Base-by-base conservation (phyloP, 1,284 basidiomycete species). In the Jaminaea rosea region DNA sequence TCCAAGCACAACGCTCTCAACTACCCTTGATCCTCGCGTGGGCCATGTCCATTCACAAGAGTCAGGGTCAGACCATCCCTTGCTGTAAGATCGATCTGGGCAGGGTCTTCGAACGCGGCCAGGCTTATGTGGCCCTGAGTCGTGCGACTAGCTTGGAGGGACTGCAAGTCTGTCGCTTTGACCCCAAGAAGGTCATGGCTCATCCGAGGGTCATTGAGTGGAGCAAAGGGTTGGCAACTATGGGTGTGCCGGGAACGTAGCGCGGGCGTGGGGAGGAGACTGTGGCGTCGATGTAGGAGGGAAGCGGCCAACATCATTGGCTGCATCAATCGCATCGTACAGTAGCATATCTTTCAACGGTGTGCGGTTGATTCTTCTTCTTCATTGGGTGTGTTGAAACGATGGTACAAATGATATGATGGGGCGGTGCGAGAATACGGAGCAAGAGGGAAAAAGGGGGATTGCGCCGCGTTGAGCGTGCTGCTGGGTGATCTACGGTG, bases 101-200 rank as follows among this genome's bases (percentile, higher is more conserved):
- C 34, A 58, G 58, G 21, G 63, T 69, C 1, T 73, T 73, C 44
- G 71, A 73, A 48, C 70, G 67, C 46, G 67, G 67, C 28, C 89
- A 90, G 78, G 90, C 90, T 29, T 97, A 98, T 67, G 92, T 97
- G 26, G 93, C 94, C 0, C 79, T 98, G 15, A 94, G 91, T 21
- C 88, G 94, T 28, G 94, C 94, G 2, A 94, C 91, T 0, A 85
- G 84, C 8, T 77, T 98, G 42, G 85, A 92, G 8, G 88, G 91
- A 0, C 79, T 98, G 21, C 90, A 98, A 72, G 87, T 97, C 1
- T 76, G 87, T 3, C 84, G 87, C 36, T 98, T 98, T 74, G 47
- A 59, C 41, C 48, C 66, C 5, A 50, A 50, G 27, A 67, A 65
- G 31, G 50, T 51, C 11, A 70, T 65, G 64, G 64, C 65, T 6